phyloP scores from a whole-genome alignment of 305 asterid genomes.

The Rubia tinctorum region DNA sequence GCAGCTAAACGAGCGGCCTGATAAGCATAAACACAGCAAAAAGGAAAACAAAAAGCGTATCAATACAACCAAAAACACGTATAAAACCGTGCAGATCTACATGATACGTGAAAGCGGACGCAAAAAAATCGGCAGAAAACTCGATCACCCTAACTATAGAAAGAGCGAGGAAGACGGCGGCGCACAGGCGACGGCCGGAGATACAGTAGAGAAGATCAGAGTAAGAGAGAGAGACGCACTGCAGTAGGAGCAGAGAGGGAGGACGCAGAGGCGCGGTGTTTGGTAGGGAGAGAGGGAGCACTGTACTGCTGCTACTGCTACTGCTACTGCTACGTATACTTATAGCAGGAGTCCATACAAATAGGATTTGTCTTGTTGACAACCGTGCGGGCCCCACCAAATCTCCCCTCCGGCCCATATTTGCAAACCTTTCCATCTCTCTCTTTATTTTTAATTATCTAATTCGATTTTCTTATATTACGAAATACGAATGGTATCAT shows the following conservation, averaged over 20 bases:
- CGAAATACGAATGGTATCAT: too few relatives aligned
- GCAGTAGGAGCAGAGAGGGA: neutral
- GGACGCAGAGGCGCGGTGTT: neutral
- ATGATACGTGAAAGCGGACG: neutral
- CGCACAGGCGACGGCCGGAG: neutral
- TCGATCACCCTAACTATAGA: neutral
- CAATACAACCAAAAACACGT: neutral
- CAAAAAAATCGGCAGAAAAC: neutral
- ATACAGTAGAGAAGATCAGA: too few relatives aligned
- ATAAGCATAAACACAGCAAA: neutral
- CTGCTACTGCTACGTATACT: too few relatives aligned
- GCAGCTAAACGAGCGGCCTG: neutral
- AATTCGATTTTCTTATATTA: too few relatives aligned
- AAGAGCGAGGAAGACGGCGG: neutral
- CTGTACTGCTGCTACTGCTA: too few relatives aligned
- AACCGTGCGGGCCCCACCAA: neutral
- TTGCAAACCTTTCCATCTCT: neutral
- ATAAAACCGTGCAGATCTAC: neutral
- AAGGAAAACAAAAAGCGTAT: neutral
- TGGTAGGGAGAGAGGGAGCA: neutral
- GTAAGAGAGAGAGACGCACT: neutral
- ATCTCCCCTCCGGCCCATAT: neutral
- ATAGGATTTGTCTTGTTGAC: neutral
- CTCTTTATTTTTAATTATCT: too few relatives aligned
- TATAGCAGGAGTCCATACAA: neutral